Conservation (phyloP, 257 asterid species). For the Plantago ovata region DNA sequence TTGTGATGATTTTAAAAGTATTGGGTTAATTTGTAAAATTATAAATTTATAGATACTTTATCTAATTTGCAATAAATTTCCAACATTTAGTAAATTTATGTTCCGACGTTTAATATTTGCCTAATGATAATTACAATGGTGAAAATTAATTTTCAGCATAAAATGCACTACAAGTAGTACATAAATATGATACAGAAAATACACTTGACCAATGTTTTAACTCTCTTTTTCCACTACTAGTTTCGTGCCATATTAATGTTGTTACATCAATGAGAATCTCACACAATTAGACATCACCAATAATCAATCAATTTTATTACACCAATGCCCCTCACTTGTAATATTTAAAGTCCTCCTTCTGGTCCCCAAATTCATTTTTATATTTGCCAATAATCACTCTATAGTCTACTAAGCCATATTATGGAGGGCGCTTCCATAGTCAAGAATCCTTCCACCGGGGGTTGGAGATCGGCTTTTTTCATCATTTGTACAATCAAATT, state of each 20-base stretch:
- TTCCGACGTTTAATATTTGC: no score
- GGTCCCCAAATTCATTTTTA: not conserved
- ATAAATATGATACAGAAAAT: conserved; percentile 2
- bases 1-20: no score
- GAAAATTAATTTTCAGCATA: no score
- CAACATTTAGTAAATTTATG: no score
- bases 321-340: conserved; percentile 2
- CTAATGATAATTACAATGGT: no score
- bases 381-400: no score
- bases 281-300: conserved; percentile 14
- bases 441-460: conserved; percentile 33
- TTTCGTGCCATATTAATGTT: conserved; percentile 23
- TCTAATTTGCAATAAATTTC: no score
- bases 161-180: not conserved
- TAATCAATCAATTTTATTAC: conserved; percentile 2
- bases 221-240: conserved; percentile 6
- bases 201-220: not conserved
- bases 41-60: no score
- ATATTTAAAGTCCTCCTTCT: conserved; percentile 1
- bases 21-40: no score
- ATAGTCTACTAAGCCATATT: not conserved
- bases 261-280: conserved; percentile 26
- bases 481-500: conserved; percentile 38
- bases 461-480: conserved; percentile 66
- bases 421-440: conserved; percentile 20